Conservation (phyloP, 805 yeast genomes). For the Kodamaea restingae region DNA sequence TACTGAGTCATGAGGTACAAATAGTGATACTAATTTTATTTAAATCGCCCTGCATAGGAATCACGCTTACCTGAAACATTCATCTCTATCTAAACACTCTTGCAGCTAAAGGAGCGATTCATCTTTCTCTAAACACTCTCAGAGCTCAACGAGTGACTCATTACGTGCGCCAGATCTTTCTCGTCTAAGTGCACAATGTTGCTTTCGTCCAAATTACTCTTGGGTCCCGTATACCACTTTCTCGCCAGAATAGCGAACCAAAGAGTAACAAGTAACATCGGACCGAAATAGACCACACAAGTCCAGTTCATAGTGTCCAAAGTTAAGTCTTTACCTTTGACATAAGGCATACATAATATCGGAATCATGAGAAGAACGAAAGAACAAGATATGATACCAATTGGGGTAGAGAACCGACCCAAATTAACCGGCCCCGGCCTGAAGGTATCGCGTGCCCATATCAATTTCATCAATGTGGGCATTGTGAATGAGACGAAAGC, state of each 20-base stretch:
- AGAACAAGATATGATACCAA: constrained; percentile 44
- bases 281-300: constrained; percentile 55
- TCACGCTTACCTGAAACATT: neutral
- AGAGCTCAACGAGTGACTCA: constrained; percentile 4
- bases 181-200: constrained; percentile 16
- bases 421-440: constrained; percentile 65
- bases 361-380: constrained; percentile 57
- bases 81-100: neutral
- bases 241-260: constrained; percentile 55
- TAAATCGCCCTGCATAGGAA: no score
- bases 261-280: constrained; percentile 45
- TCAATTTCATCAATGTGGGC: constrained; percentile 58
- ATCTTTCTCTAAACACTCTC: constrained; percentile 1
- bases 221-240: constrained; percentile 61
- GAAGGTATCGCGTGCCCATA: constrained; percentile 50
- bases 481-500: constrained; percentile 62
- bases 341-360: constrained; percentile 53
- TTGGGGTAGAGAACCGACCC: constrained; percentile 48
- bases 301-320: constrained; percentile 53
- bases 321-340: constrained; percentile 33
- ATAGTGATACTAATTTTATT: no score
- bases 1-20: no score
- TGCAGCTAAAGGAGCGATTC: constrained; percentile 4
- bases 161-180: constrained; percentile 1
- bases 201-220: constrained; percentile 42